Base-by-base conservation (phyloP, 2,329 filamentous ascomycete genomes). In the Exophiala viscosa region DNA sequence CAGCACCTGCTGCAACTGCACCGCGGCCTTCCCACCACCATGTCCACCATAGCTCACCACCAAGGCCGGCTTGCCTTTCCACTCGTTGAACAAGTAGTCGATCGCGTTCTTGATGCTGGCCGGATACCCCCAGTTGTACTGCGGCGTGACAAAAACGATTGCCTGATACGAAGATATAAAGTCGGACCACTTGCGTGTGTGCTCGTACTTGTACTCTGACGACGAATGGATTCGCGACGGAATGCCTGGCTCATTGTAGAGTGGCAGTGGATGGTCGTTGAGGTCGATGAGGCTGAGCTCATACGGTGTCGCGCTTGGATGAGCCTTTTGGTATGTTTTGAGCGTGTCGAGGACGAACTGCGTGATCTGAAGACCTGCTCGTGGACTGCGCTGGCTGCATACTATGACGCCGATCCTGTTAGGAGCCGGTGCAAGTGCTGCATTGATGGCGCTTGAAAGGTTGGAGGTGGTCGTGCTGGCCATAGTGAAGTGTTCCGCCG, bases 91-190 rank as follows among this genome's bases (percentile, higher is more conserved):
- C 1, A 85, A 71, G 61, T 81, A 84, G 63, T 85, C 82, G 50
- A 85, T 73, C 5, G 82, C 81, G 62, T 84, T 85, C 70, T 85
- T 85, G 44, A 80, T 66, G 5, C 69, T 73, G 0, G 75, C 80
- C 0, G 81, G 70, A 5, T 82, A 67, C 18, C 78, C 74, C 63
- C 69, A 77, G 68, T 85, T 84, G 62, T 84, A 84, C 36, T 72
- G 71, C 1, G 72, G 71, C 2, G 67, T 67, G 5, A 74, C 61
- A 49, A 76, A 74, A 47, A 76, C 68, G 43, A 72, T 75, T 0
- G 61, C 72, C 10, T 66, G 62, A 52, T 68, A 66, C 7, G 60
- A 54, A 0, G 55, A 49, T 39, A 76, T 69, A 15, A 68, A 60
- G 1, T 51, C 38, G 0, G 68, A 70, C 73, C 73, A 76, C 17